phyloP scores from a whole-genome alignment of 1,284 basidiomycete species.

The Lentinus polychrous region DNA sequence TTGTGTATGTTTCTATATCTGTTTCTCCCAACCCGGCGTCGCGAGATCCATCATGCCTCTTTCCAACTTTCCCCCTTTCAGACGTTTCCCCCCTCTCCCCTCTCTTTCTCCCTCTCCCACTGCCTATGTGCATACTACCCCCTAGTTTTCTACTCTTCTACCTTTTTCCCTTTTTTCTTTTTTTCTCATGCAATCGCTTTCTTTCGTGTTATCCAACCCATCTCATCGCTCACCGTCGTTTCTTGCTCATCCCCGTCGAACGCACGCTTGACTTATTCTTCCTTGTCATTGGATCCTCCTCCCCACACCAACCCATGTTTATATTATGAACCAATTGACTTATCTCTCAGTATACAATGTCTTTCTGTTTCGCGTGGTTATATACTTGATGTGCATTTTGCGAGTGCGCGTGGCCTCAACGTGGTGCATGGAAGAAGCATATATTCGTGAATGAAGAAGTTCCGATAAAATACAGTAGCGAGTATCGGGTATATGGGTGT shows the following conservation, averaged over 20 bases:
- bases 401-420: too few relatives aligned
- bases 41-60: constrained; percentile 8
- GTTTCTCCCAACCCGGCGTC: constrained; percentile 5
- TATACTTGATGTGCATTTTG: neutral
- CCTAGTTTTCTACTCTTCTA: constrained; percentile 10
- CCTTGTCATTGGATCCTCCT: constrained; percentile 26
- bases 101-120: constrained; percentile 15
- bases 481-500: neutral
- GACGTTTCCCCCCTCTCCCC: constrained; percentile 5
- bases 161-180: constrained; percentile 15
- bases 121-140: constrained; percentile 15
- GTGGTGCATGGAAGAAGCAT: too few relatives aligned
- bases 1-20: constrained; percentile 6
- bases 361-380: neutral
- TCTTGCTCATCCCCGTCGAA: constrained; percentile 23
- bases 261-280: constrained; percentile 31
- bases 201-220: constrained; percentile 12
- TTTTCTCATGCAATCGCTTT: constrained; percentile 16
- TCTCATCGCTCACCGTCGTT: constrained; percentile 18
- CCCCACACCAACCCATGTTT: constrained; percentile 25
- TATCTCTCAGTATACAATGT: constrained; percentile 3
- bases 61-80: constrained; percentile 11
- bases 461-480: neutral
- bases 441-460: too few relatives aligned
- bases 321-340: constrained; percentile 29